These are phyloP conservation scores for Spatholobus suberectus DNA, from an alignment of 306 rosid species.

Conservation along the genomic window DNA sequence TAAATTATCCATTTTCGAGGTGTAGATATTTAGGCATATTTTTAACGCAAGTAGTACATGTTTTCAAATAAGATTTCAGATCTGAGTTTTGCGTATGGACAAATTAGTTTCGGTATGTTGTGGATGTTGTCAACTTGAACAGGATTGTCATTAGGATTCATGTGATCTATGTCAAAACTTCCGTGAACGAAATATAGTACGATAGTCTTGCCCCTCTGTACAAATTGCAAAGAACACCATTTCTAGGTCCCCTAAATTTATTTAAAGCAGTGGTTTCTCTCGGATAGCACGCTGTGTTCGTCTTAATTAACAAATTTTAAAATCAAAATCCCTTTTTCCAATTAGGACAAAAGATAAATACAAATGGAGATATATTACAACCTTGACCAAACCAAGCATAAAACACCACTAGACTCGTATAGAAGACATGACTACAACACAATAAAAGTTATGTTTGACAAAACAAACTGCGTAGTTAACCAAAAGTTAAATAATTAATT, in stretches of 20 bases:
- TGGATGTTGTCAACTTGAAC: not conserved
- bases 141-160: not conserved
- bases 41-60: not conserved
- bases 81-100: not conserved
- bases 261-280: not conserved
- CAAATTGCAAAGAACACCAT: slow-evolving; percentile 3
- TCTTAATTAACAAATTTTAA: not conserved
- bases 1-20: not conserved
- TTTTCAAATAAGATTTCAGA: not conserved
- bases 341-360: not conserved
- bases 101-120: not conserved
- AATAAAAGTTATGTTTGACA: not conserved
- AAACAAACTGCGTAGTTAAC: not conserved
- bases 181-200: not conserved
- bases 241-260: not conserved
- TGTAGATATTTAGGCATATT: not conserved
- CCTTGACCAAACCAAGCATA: not conserved
- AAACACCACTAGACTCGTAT: not conserved
- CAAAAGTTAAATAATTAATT: not conserved
- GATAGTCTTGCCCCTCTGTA: slow-evolving; percentile 10
- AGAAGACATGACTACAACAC: not conserved
- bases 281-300: not conserved
- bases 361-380: not conserved
- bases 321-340: not conserved
- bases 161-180: not conserved